Evolutionary conservation across 139 green algal genomes (phyloP), one percentile per base, ranked within the genome.

Genomic region (Diplosphaera chodatii): DNA sequence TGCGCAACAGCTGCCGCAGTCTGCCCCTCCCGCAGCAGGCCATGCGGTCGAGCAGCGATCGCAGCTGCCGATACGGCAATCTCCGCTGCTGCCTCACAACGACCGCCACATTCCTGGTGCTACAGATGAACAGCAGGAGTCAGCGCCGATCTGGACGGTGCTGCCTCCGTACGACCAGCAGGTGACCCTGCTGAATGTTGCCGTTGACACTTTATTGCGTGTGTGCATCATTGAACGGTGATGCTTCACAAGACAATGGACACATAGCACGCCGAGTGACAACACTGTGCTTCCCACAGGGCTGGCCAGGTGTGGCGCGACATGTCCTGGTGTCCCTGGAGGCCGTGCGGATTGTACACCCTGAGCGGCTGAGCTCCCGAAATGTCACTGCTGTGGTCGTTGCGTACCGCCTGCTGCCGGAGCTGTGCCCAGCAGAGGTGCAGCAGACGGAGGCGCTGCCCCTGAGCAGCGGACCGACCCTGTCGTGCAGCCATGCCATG

Each of bases 341-440:
- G 59, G 29, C 31, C 3, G 32, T 74, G 25, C 30, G 56, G 31
- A 22, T 74, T 32, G 40, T 32, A n/a, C 29, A 66, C 30, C 23
- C 27, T 55, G 55, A 40, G 25, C 28, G 31, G 2, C 30, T 66
- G 3, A 66, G 4, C 23, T 48, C 32, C 29, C 41, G 40, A 33
- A 41, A 32, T 66, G 59, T 20, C 21, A 13, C 59, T 22, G 28
- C 28, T 66, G 10, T 74, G 28, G 55, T 56, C 37, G 32, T 74
- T 20, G 67, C 67, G 69, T 74, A 68, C 69, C 66, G 56, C 69
- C 55, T 74, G 30, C 55, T 74, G 69, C 69, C 69, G 16, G 32
- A 33, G 10, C 23, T 59, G 22, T 67, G 55, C 16, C 32, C 23
- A 13, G 23, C 69, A 32, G 22, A 59, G 55, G 56, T 59, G 15